A percentile compares a stretch with the other conserved stretches of the same genome.
Conservation (phyloP, 2,329 filamentous ascomycete species). For the Madurella fahalii region DNA sequence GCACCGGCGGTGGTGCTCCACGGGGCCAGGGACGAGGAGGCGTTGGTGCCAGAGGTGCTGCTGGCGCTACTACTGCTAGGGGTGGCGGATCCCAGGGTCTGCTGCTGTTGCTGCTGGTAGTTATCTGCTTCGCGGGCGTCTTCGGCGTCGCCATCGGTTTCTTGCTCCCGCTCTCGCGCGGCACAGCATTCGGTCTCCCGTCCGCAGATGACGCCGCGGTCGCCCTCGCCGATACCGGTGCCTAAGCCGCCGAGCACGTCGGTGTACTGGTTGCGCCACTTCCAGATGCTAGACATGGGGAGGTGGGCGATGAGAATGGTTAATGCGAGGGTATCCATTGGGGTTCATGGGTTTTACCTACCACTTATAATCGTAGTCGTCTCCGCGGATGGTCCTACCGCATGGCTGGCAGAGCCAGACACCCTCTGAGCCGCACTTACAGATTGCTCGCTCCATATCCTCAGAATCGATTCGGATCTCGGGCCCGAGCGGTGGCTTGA, state of each 20-base stretch:
- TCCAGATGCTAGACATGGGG: constrained; percentile 63
- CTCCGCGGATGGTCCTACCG: constrained; percentile 62
- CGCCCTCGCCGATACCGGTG: constrained; percentile 82
- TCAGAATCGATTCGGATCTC: constrained; percentile 47
- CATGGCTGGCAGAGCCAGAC: constrained; percentile 88
- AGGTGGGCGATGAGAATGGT: neutral
- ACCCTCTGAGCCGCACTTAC: constrained; percentile 49
- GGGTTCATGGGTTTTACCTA: constrained; percentile 28
- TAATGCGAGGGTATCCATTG: neutral
- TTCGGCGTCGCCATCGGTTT: constrained; percentile 81
- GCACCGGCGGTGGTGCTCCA: constrained; percentile 23
- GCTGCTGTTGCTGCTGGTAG: constrained; percentile 14
- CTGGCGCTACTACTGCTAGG: neutral
- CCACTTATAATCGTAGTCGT: constrained; percentile 57
- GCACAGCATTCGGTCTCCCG: constrained; percentile 73
- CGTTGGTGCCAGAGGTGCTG: constrained; percentile 10
- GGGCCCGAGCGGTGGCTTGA: constrained; percentile 42
- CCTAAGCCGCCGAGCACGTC: constrained; percentile 76
- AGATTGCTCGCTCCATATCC: constrained; percentile 53
- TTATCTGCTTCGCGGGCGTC: constrained; percentile 53
- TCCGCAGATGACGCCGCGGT: constrained; percentile 84
- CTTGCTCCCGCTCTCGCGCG: constrained; percentile 71
- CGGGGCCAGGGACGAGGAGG: constrained; percentile 19
- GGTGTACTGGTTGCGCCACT: constrained; percentile 81
- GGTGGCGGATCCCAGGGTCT: constrained; percentile 21